Evolutionary conservation across 2,329 filamentous ascomycete genomes (phyloP).

Genomic region (Colletotrichum tofieldiae): DNA sequence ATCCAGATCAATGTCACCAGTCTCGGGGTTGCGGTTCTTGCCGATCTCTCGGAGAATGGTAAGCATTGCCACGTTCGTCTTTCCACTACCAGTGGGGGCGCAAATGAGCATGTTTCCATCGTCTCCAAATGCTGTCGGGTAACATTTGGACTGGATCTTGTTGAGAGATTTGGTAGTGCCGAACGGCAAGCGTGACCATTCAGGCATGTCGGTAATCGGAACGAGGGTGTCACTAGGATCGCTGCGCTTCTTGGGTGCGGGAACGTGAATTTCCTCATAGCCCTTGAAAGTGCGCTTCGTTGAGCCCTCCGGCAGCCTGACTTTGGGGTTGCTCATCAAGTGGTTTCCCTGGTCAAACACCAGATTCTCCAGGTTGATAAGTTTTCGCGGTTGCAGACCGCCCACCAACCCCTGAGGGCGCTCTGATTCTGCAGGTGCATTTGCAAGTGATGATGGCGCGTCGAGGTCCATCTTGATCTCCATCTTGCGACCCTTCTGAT

Average conservation of each 20-base stretch:
- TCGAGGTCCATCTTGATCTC: conserved; percentile 98
- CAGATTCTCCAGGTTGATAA: conserved; percentile 95
- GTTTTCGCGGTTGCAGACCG: conserved; percentile 86
- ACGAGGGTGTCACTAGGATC: conserved; percentile 87
- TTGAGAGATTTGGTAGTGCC: conserved; percentile 90
- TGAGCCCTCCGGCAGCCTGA: conserved; percentile 92
- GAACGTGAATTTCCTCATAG: conserved; percentile 98
- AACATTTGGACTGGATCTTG: conserved; percentile 96
- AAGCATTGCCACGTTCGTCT: conserved; percentile 99
- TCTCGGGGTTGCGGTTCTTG: conserved; percentile 90
- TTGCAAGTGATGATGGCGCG: conserved; percentile 73
- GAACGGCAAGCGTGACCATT: conserved; percentile 92
- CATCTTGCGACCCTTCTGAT: conserved; percentile 76
- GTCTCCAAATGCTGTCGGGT: conserved; percentile 88
- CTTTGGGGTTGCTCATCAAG: conserved; percentile 99
- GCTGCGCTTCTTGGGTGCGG: conserved; percentile 88
- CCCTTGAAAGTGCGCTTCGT: conserved; percentile 97
- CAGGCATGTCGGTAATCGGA: conserved; percentile 88
- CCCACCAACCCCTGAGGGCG: conserved; percentile 80
- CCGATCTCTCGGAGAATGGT: conserved; percentile 96
- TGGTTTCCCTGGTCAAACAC: conserved; percentile 99
- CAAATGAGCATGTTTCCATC: conserved; percentile 99
- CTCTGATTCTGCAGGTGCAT: conserved; percentile 65
- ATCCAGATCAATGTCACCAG: conserved; percentile 95
- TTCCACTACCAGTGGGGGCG: conserved; percentile 96